Percentiles rank a stretch among this genome's conserved stretches.
phyloP scores from a whole-genome alignment of 2,329 filamentous ascomycete species.

The Beauveria brongniartii region DNA sequence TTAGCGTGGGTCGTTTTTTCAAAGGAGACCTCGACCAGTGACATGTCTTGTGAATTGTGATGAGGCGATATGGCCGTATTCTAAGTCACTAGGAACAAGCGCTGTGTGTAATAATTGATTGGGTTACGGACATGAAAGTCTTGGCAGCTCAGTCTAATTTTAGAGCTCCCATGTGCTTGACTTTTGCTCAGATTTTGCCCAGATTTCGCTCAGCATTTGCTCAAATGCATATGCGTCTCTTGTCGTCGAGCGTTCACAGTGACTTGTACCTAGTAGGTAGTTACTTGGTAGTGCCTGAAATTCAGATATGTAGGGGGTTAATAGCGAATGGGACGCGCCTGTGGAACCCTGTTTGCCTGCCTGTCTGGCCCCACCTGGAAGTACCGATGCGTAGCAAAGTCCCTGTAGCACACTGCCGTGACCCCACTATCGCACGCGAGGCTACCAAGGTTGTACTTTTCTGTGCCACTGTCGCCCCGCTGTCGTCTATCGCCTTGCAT shows the following conservation, averaged over 20 bases:
- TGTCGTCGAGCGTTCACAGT: neutral
- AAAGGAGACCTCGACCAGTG: neutral
- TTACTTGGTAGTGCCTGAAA: too few relatives aligned
- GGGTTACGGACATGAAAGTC: neutral
- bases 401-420: neutral
- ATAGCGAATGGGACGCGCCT: neutral
- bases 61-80: neutral
- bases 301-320: too few relatives aligned
- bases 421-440: conserved; percentile 1
- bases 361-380: too few relatives aligned
- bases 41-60: neutral
- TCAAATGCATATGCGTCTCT: neutral
- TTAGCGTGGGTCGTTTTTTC: neutral
- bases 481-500: neutral
- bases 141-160: neutral
- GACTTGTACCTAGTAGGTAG: neutral
- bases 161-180: too few relatives aligned
- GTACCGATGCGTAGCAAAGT: neutral
- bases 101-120: neutral
- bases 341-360: neutral
- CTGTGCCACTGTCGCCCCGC: neutral
- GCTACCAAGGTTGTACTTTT: neutral
- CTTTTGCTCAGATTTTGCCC: too few relatives aligned
- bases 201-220: too few relatives aligned
- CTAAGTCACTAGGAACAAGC: neutral